phyloP scores from a whole-genome alignment of 2,329 filamentous ascomycete species.

The Elsinoe fawcettii region DNA sequence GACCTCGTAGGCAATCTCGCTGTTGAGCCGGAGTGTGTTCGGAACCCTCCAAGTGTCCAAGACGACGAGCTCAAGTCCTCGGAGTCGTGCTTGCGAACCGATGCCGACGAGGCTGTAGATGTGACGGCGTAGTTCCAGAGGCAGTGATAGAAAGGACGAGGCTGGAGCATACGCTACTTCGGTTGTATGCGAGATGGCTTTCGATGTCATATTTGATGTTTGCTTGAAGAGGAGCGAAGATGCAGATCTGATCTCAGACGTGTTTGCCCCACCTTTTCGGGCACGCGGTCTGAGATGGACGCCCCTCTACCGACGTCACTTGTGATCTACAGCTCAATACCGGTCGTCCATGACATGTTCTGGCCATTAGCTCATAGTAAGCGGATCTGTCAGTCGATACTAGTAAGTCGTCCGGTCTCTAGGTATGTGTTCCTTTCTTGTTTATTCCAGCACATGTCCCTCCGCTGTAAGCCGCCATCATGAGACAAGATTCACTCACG shows the following conservation, averaged over 20 bases:
- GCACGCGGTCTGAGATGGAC: background rate
- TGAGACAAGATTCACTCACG: background rate
- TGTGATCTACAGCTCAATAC: background rate
- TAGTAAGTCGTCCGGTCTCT: too few species aligned
- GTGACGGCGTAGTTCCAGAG: background rate
- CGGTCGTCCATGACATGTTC: slow-evolving; percentile 6
- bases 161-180: background rate
- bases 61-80: background rate
- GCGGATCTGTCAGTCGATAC: too few species aligned
- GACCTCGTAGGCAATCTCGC: background rate
- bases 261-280: slow-evolving; percentile 1
- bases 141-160: background rate
- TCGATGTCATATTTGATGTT: background rate
- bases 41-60: background rate
- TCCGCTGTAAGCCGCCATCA: background rate
- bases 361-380: background rate
- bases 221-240: background rate
- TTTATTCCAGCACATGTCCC: background rate
- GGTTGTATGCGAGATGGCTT: background rate
- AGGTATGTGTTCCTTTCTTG: too few species aligned
- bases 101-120: background rate
- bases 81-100: background rate
- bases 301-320: slow-evolving; percentile 7
- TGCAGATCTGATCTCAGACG: slow-evolving; percentile 8
- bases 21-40: background rate